These are phyloP conservation scores for Saccharomyces hybrid DNA, from an alignment of 1,139 yeast species.

Conservation along the genomic window DNA sequence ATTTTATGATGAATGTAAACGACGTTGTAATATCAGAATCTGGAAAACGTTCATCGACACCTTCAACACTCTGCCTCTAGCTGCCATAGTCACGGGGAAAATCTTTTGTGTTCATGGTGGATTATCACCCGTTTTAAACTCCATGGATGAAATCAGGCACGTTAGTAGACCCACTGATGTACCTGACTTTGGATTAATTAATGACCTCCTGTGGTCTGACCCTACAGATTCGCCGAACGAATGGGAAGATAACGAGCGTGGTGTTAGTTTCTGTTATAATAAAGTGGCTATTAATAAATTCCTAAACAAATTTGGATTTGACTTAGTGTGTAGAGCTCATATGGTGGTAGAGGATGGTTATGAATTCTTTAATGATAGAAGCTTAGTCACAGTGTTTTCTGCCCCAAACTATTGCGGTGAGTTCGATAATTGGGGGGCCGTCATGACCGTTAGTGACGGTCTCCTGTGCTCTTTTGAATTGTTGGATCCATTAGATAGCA, in stretches of 20 bases:
- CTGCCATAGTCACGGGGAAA: conserved; percentile 87
- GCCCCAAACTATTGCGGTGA: conserved; percentile 97
- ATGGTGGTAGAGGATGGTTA: conserved; percentile 97
- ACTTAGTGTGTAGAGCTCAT: conserved; percentile 87
- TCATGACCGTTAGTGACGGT: conserved; percentile 87
- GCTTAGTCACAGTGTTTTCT: conserved; percentile 80
- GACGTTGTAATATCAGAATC: conserved; percentile 77
- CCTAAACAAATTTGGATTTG: conserved; percentile 73
- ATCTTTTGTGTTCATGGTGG: conserved; percentile 96
- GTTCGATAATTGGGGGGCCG: conserved; percentile 96
- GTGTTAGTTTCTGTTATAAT: conserved; percentile 84
- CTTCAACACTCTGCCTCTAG: conserved; percentile 81
- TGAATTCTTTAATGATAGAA: conserved; percentile 84
- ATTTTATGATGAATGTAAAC: conserved; percentile 87
- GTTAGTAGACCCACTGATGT: conserved; percentile 91
- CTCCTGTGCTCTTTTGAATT: conserved; percentile 80
- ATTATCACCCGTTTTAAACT: conserved; percentile 73
- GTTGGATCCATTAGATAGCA: conserved; percentile 81
- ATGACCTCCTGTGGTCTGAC: conserved; percentile 87
- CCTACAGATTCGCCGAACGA: conserved; percentile 90
- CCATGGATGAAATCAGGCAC: conserved; percentile 78
- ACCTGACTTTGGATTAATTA: conserved; percentile 82
- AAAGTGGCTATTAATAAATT: conserved; percentile 85
- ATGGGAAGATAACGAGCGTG: conserved; percentile 95
- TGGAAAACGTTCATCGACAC: conserved; percentile 89